Evolutionary conservation across 2,329 filamentous ascomycete species (phyloP).

Genomic region (Anisogramma anomala): DNA sequence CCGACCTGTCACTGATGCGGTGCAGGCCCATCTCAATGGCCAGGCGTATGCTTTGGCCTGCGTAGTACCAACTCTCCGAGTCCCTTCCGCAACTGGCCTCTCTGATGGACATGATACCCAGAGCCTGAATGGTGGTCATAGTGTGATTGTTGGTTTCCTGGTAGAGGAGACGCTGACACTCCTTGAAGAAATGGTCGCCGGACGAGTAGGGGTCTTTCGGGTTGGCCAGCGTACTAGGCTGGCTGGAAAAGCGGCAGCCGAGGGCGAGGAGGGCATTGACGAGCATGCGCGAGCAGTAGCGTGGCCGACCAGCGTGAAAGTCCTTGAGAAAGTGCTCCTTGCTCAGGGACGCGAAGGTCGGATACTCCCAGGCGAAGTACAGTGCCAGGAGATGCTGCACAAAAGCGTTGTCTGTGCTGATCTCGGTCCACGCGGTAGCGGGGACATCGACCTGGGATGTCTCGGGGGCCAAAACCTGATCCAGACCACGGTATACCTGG

Average conservation of each 20-base stretch:
- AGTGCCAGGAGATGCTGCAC: conserved; percentile 53
- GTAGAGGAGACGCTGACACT: conserved; percentile 50
- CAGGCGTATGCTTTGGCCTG: conserved; percentile 59
- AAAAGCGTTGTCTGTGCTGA: conserved; percentile 46
- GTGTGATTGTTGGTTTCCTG: conserved; percentile 47
- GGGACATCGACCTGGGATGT: conserved; percentile 32
- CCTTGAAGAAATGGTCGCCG: conserved; percentile 64
- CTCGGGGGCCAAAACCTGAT: conserved; percentile 38
- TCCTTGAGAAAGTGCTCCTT: conserved; percentile 60
- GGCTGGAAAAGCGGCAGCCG: conserved; percentile 57
- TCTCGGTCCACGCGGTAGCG: conserved; percentile 44
- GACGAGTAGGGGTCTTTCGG: conserved; percentile 51
- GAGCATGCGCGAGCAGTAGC: conserved; percentile 57
- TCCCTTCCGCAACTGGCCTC: conserved; percentile 63
- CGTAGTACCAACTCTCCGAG: conserved; percentile 61
- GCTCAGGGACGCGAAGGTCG: conserved; percentile 61
- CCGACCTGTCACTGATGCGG: conserved; percentile 29
- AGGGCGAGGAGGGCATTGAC: conserved; percentile 55
- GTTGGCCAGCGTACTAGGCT: conserved; percentile 51
- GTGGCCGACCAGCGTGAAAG: conserved; percentile 46
- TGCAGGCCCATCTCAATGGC: conserved; percentile 63
- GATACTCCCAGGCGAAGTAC: conserved; percentile 68
- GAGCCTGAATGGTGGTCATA: conserved; percentile 61
- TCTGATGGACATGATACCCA: conserved; percentile 64
- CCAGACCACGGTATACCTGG: conserved; percentile 29